Conservation (phyloP, 306 rosid species). For the Gastrolobium bilobum region DNA sequence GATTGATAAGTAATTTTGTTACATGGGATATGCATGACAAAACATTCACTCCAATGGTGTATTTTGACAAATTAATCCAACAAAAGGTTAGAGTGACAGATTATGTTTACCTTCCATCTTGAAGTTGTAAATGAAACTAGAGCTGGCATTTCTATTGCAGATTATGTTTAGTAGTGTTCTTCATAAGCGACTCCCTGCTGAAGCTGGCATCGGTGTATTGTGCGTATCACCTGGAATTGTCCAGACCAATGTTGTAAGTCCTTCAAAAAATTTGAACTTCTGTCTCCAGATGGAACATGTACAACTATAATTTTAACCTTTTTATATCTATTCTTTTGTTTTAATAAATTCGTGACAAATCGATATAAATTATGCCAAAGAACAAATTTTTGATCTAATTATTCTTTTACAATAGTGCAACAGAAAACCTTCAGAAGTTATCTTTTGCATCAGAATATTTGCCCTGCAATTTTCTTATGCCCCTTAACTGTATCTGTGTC, state of each 20-base stretch:
- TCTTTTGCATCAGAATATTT: not conserved
- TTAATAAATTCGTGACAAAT: constrained; percentile 1
- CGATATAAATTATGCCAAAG: constrained; percentile 16
- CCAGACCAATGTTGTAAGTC: constrained; percentile 94
- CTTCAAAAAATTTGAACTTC: constrained; percentile 29
- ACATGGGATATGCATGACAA: constrained; percentile 10
- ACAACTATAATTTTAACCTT: not conserved
- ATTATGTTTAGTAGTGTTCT: constrained; percentile 94
- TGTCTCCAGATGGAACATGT: constrained; percentile 11
- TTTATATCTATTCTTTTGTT: not conserved
- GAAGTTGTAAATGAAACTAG: constrained; percentile 24
- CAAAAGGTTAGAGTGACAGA: too few relatives aligned
- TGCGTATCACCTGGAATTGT: constrained; percentile 99
- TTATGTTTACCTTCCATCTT: constrained; percentile 31
- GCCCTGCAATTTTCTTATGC: not conserved
- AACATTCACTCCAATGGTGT: not conserved
- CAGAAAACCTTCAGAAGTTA: constrained; percentile 1
- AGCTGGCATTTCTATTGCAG: constrained; percentile 63
- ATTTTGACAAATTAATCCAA: not conserved
- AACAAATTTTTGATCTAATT: not conserved
- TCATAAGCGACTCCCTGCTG: constrained; percentile 83
- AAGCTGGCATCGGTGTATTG: constrained; percentile 76
- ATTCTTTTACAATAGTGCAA: constrained; percentile 1
- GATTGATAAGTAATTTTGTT: not conserved
- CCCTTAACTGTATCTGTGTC: not conserved